Percentiles rank a stretch among this genome's conserved stretches.
Evolutionary conservation across 345 rosid genomes (phyloP).

Genomic region (Erucastrum elatum): DNA sequence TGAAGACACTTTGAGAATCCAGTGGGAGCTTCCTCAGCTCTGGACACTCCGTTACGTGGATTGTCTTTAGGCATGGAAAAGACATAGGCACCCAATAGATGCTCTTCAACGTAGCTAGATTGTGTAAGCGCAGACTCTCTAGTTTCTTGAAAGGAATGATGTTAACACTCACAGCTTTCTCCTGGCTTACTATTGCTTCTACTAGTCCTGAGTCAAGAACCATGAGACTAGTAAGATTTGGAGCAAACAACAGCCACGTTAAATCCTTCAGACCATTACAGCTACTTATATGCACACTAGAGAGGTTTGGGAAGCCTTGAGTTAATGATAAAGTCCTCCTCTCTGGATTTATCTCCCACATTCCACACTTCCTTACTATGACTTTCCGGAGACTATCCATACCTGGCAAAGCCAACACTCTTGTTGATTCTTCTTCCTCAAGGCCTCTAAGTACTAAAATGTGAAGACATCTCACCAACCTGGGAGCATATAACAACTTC

Average conservation of each 20-base stretch:
- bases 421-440: conserved; percentile 7
- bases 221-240: neutral
- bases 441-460: conserved; percentile 14
- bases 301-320: neutral
- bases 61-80: neutral
- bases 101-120: neutral
- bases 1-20: neutral
- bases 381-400: neutral
- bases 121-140: neutral
- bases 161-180: neutral
- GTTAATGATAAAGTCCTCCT: neutral
- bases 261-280: neutral
- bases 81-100: neutral
- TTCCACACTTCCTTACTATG: neutral
- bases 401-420: neutral
- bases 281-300: neutral
- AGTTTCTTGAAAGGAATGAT: conserved; percentile 3
- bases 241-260: neutral
- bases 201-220: neutral
- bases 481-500: neutral
- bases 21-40: neutral
- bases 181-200: conserved; percentile 3
- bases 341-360: conserved; percentile 16
- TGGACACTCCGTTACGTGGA: neutral
- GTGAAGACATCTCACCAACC: conserved; percentile 33